A percentile compares a stretch with the other conserved stretches of the same genome.
Evolutionary conservation across 2,329 filamentous ascomycete genomes (phyloP).

Genomic region (Microascus cirrosus): DNA sequence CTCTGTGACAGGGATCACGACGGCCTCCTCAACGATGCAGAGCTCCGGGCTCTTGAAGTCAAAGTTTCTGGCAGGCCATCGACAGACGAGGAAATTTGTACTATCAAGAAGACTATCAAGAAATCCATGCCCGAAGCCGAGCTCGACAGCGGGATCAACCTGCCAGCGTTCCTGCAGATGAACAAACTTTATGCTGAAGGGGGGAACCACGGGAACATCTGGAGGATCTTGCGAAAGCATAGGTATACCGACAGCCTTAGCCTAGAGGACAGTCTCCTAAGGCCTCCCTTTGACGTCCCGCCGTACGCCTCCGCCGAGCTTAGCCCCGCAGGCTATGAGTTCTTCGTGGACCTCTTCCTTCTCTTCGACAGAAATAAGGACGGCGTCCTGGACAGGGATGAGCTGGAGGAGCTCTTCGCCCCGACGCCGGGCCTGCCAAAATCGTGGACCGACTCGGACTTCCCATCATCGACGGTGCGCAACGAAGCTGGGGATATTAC

Average conservation of each 20-base stretch:
- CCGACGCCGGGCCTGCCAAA: constrained; percentile 82
- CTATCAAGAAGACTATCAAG: constrained; percentile 81
- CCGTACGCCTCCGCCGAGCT: constrained; percentile 88
- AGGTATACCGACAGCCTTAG: constrained; percentile 94
- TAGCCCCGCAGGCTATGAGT: constrained; percentile 87
- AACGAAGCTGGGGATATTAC: constrained; percentile 95
- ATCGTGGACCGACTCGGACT: constrained; percentile 80
- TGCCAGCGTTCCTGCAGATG: constrained; percentile 73
- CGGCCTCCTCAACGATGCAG: constrained; percentile 77
- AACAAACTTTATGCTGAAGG: constrained; percentile 98
- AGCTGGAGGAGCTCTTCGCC: constrained; percentile 78
- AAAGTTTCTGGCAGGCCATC: constrained; percentile 88
- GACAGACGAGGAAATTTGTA: constrained; percentile 68
- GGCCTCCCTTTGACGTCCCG: constrained; percentile 89
- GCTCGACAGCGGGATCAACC: constrained; percentile 63
- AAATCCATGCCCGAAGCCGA: constrained; percentile 54
- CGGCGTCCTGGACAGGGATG: constrained; percentile 77
- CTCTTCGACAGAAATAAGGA: constrained; percentile 97
- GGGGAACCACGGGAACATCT: constrained; percentile 93
- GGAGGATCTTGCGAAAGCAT: constrained; percentile 91
- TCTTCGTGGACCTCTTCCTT: constrained; percentile 93
- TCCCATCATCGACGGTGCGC: constrained; percentile 85
- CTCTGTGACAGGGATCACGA: constrained; percentile 95
- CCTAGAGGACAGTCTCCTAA: constrained; percentile 80
- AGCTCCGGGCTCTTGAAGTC: constrained; percentile 82